phyloP scores from a whole-genome alignment of 2,329 filamentous ascomycete species.

The Leptographium wingfieldii region DNA sequence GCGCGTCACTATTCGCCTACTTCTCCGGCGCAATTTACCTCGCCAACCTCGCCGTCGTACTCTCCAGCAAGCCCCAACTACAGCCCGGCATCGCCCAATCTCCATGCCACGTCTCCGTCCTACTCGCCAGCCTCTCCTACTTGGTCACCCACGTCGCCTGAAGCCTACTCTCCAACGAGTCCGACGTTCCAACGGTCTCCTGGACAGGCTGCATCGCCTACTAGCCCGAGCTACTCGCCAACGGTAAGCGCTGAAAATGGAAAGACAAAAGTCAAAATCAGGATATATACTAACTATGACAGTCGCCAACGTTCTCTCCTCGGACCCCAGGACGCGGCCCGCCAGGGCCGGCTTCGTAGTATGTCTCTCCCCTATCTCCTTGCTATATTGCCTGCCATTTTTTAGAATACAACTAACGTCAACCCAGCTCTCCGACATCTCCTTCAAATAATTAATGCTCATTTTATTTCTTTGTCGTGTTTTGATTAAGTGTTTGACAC shows the following conservation, averaged over 20 bases:
- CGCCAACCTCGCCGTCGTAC: slow-evolving; percentile 62
- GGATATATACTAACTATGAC: slow-evolving; percentile 2
- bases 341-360: slow-evolving; percentile 28
- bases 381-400: too few relatives aligned
- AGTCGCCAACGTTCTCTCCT: slow-evolving; percentile 34
- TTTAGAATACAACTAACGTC: background rate
- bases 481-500: slow-evolving; percentile 10
- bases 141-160: slow-evolving; percentile 64
- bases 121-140: slow-evolving; percentile 62
- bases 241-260: slow-evolving; percentile 25
- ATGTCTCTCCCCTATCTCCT: slow-evolving; percentile 12
- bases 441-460: slow-evolving; percentile 22
- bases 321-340: slow-evolving; percentile 26
- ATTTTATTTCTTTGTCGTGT: slow-evolving; percentile 1
- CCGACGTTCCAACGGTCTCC: slow-evolving; percentile 44
- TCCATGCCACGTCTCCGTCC: slow-evolving; percentile 42
- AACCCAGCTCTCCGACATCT: slow-evolving; percentile 24
- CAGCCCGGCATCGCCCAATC: slow-evolving; percentile 53
- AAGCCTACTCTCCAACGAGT: slow-evolving; percentile 50
- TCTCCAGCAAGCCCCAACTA: slow-evolving; percentile 60
- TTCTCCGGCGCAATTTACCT: slow-evolving; percentile 61
- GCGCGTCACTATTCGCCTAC: slow-evolving; percentile 51
- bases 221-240: slow-evolving; percentile 60
- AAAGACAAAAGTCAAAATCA: background rate
- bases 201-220: slow-evolving; percentile 45